Evolutionary conservation across 225 moss, liverwort and hornwort species (phyloP), one percentile per base, ranked within the genome.

Genomic region (Bryoerythrophyllum caledonicum): DNA sequence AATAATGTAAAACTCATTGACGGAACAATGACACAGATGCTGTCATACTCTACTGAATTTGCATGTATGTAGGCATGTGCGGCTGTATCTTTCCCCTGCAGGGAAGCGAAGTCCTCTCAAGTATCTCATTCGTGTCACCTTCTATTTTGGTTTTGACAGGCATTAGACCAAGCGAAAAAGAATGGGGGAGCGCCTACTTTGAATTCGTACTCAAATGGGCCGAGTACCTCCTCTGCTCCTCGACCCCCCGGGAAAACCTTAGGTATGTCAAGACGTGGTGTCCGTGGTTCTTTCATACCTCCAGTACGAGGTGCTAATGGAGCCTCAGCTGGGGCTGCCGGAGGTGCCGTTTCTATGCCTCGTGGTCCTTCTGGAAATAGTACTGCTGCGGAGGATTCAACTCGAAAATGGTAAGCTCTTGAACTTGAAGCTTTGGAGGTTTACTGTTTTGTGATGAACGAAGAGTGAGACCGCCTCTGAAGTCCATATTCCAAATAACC

Each of bases 201-300:
- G 73, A 84, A 74, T 82, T 32, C 32, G 32, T 78, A 87, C 76
- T 87, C 87, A 67, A 83, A 74, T 69, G 85, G 82, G 35, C 85
- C 81, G 28, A 83, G 79, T 69, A 86, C 81, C 49, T 75, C 87
- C 21, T 69, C 69, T 67, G 83, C 74, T 80, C 78, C 78, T n/a
- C 87, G 91, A 60, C 82, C 85, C 27, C 83, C 82, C 25, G 93
- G 81, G 21, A 97, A 95, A 85, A 95, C 95, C 23, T 71, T 99
- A 76, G 99, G 99, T 30, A 84, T 99, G 83, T 85, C 86, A 76
- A 83, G 91, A 65, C 95, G 99, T 65, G 99, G 99, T 65, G 93
- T 89, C 70, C 87, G 93, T 63, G 85, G 90, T 59, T 87, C 89
- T 61, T 99, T 99, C 75, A 84, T 93, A 70, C 99, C 99, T 83